Conservation (phyloP, 345 rosid genomes). For the Ailanthus altissimus region DNA sequence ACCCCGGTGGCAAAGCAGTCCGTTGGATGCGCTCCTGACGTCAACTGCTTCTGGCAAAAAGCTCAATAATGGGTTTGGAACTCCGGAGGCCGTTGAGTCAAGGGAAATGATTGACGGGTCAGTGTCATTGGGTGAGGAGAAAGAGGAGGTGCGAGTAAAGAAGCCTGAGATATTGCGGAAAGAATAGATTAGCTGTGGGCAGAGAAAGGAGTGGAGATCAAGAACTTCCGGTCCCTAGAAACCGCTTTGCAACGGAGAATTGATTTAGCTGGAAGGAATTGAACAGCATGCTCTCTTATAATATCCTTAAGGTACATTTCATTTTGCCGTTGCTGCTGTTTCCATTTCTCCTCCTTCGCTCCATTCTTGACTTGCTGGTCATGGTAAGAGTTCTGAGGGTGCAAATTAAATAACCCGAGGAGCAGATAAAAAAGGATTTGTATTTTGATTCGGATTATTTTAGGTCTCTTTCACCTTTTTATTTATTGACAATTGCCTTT, state of each 20-base stretch:
- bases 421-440: no score
- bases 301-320: conserved; percentile 44
- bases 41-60: conserved; percentile 55
- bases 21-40: conserved; percentile 42
- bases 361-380: no score
- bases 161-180: conserved; percentile 39
- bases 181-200: conserved; percentile 43
- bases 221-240: conserved; percentile 48
- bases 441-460: no score
- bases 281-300: conserved; percentile 46
- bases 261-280: conserved; percentile 54
- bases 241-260: conserved; percentile 35
- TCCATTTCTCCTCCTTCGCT: no score
- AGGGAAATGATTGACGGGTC: conserved; percentile 37
- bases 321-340: conserved; percentile 32
- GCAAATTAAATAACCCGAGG: no score
- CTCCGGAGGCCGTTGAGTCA: conserved; percentile 39
- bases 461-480: no score
- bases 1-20: conserved; percentile 54
- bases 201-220: conserved; percentile 43
- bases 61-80: conserved; percentile 45
- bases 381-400: no score
- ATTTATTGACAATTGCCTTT: no score
- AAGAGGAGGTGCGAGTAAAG: conserved; percentile 30
- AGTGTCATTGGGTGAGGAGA: no score